Evolutionary conservation across 306 rosid species (phyloP), one percentile per base, ranked within the genome.

Genomic region (Trifolium fragiferum): DNA sequence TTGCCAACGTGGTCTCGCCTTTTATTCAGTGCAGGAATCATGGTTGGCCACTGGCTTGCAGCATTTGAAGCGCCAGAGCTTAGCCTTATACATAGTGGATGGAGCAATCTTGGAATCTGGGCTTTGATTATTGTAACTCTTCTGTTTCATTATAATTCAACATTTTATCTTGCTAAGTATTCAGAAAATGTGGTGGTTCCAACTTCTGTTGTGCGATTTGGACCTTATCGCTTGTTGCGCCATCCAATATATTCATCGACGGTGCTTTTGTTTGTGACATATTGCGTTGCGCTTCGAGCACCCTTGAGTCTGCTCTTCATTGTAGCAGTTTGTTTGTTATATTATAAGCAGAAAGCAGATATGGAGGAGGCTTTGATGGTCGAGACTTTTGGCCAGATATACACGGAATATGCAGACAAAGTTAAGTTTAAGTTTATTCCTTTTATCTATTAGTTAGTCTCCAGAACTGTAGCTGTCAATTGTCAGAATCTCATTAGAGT

Each of bases 1-100:
- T 73, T 76, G 74, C 93, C 98, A 0, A 82, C 63, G 60, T 77
- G 84, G 95, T 43, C 73, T 64, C 89, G 93, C 68, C 67, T 87
- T 78, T 74, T 91, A 83, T 94, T 94, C 85, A 79, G 85, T 40
- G 76, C 63, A 16, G 96, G 96, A 14, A 72, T 91, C 76, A 83
- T 90, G 90, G 75, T 58, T 61, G 94, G 89, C 41, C 97, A 94
- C 68, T 91, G 97, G 96, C 86, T 94, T 65, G 97, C 96, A 8
- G 98, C 98, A 47, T 91, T 91, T 80, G 96, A 94, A 86, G 98
- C 97, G 50, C 96, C 97, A 5, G 97, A 91, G 82, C 94, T 91
- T 76, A 97, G 86, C 60, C 90, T 19, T 35, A 76, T 90, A 74
- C 86, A 89, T 0, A 92, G 97, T 8, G 90, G 92, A 62, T 87